phyloP scores from a whole-genome alignment of 1,284 basidiomycete species.

The Serendipita sp. region DNA sequence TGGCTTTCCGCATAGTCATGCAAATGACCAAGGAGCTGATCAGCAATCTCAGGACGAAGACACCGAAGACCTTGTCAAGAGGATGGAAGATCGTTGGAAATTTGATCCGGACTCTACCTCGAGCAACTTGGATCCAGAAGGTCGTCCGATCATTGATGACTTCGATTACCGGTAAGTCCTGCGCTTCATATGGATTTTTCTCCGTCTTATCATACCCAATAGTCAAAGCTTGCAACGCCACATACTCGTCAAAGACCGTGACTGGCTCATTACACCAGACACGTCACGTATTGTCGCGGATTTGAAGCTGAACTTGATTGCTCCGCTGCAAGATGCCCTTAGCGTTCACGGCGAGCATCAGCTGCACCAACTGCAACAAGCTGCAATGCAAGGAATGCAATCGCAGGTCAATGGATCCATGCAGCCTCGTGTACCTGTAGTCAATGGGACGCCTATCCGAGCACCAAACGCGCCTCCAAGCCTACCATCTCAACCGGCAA shows the following conservation, averaged over 20 bases:
- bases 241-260: neutral
- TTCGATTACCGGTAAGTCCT: neutral
- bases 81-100: neutral
- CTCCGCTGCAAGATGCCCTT: neutral
- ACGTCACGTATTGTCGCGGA: neutral
- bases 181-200: neutral
- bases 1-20: neutral
- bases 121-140: neutral
- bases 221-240: constrained; percentile 1
- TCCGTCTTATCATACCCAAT: neutral
- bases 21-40: neutral
- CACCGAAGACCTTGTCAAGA: neutral
- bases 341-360: neutral
- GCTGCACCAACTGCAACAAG: neutral
- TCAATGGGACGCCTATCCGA: neutral
- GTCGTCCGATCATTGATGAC: constrained; percentile 5
- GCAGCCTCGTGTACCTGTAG: neutral
- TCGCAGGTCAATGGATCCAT: neutral
- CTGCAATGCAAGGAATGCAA: neutral
- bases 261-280: neutral
- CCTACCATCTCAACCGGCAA: neutral
- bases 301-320: neutral
- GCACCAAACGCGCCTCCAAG: neutral
- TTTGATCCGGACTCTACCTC: neutral
- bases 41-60: neutral